Evolutionary conservation across 352 stramenopile genomes (phyloP).

Genomic region (Globisporangium paroecandrum): DNA sequence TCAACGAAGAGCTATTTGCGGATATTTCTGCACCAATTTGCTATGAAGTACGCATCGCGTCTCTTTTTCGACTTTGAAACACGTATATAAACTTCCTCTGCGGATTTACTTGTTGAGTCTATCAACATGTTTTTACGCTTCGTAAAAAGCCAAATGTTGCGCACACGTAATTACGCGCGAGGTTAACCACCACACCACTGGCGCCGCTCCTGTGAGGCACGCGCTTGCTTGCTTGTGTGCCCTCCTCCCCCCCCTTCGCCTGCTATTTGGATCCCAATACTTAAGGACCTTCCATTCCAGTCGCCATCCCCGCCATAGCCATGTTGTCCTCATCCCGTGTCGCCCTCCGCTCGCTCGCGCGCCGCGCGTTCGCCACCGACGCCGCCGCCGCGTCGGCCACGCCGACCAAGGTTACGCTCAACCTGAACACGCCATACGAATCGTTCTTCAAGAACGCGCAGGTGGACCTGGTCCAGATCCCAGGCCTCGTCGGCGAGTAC

Average conservation of each 20-base stretch:
- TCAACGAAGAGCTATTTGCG: too few species aligned
- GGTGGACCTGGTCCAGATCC: constrained; percentile 93
- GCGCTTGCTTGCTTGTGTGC: background rate
- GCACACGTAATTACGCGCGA: background rate
- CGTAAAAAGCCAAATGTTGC: background rate
- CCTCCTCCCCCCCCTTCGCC: background rate
- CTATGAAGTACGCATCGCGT: background rate
- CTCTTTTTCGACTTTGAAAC: background rate
- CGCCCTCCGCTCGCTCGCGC: constrained; percentile 51
- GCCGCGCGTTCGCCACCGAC: constrained; percentile 48
- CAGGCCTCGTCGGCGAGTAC: constrained; percentile 95
- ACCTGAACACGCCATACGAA: constrained; percentile 80
- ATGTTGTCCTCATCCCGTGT: constrained; percentile 57
- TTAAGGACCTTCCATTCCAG: constrained; percentile 10
- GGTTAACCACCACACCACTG: background rate
- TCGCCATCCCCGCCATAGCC: background rate
- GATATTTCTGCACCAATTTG: background rate
- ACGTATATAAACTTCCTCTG: background rate
- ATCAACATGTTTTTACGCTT: background rate
- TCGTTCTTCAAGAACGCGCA: constrained; percentile 76
- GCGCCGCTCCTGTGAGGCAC: background rate
- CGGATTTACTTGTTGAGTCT: background rate
- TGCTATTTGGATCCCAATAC: constrained; percentile 10
- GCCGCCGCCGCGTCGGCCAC: constrained; percentile 31
- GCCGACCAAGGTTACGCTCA: constrained; percentile 82